A percentile compares a stretch with the other conserved stretches of the same genome.
These are phyloP conservation scores for Acer yangbiense DNA, from an alignment of 345 rosid genomes.

Conservation along the genomic window DNA sequence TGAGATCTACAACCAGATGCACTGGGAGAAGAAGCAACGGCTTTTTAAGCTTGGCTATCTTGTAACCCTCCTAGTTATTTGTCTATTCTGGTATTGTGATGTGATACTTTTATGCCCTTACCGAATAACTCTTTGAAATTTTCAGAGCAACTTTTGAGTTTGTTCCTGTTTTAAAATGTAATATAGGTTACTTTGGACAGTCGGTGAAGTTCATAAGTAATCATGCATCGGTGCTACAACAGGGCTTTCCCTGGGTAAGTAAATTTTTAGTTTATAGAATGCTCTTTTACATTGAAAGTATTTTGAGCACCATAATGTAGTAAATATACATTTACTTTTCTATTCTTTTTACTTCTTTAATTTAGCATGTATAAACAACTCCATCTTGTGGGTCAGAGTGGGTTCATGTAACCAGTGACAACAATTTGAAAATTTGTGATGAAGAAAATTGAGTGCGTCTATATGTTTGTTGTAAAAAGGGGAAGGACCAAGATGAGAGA, in stretches of 20 bases:
- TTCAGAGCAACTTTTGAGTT: background rate
- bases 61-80: conserved; percentile 34
- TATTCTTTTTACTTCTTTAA: background rate
- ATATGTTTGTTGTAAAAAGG: background rate
- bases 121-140: background rate
- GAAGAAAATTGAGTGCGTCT: conserved; percentile 4
- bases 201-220: conserved; percentile 17
- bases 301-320: background rate
- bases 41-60: conserved; percentile 52
- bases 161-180: conserved; percentile 1
- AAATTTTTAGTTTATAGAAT: background rate
- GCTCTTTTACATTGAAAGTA: background rate
- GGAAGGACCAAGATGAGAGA: background rate
- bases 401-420: background rate
- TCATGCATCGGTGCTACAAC: background rate
- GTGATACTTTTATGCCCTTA: background rate
- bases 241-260: conserved; percentile 4
- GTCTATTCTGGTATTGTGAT: conserved; percentile 46
- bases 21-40: conserved; percentile 54
- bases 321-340: background rate
- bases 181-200: conserved; percentile 30
- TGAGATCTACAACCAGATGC: conserved; percentile 54
- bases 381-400: background rate
- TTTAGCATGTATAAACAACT: background rate
- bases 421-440: background rate